Base-by-base conservation (phyloP, 495 filamentous ascomycete genomes). In the Cetradonia linearis region DNA sequence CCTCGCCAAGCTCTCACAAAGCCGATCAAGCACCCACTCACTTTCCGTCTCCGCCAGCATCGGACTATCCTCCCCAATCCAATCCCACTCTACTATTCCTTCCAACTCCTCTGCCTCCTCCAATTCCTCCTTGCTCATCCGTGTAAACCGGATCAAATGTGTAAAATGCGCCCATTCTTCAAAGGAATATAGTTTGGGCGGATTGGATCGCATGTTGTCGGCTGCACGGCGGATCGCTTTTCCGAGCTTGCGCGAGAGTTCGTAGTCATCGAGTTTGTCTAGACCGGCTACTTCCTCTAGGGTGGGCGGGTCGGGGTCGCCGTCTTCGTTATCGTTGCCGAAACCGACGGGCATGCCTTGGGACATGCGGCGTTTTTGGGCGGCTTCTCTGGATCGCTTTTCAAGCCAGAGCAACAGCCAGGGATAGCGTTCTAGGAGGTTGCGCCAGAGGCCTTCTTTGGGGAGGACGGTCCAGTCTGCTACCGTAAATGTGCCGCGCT, bases 141-240 rank as follows among this genome's bases (percentile, higher is more conserved):
- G 67, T 2, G 77, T 82, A 62, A 84, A 83, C 6, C 78, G 76
- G 34, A 86, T 85, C 50, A 86, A 64, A 20, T 76, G 74, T 25
- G 81, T 83, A 37, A 80, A 81, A 49, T 82, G 76, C 13, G 79
- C 81, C 83, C 83, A 86, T 64, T 86, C 82, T 62, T 84, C 83
- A 60, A 84, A 86, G 5, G 59, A 69, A 62, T 86, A 86, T 20
- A 70, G 66, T 60, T 77, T 80, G 1, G 66, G 68, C 30, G 73
- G 66, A 1, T 70, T 66, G 6, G 62, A 62, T 2, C 70, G 67
- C 13, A 77, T 72, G 65, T 85, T 77, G 28, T 76, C 66, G 5
- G 78, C 74, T 6, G 74, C 73, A 28, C 64, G 69, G 0, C 78
- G 75, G 58, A 86, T 83, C n/a, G 76, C 76, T 46, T 76, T 71